phyloP scores from a whole-genome alignment of 306 rosid genomes.

The Cicer bijugum region DNA sequence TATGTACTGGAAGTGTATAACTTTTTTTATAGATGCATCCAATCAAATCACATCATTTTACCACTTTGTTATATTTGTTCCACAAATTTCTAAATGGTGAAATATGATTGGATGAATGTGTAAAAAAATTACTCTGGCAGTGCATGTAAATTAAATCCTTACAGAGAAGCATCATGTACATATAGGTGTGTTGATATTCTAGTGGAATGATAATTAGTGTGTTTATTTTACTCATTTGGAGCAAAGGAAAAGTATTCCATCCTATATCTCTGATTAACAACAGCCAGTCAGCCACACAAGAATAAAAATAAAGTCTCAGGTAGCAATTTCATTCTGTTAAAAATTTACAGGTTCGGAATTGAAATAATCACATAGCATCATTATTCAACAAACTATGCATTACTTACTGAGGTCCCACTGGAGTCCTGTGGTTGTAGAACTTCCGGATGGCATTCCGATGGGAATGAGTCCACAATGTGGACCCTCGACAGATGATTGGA shows the following conservation, averaged over 20 bases:
- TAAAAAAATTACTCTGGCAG: too few relatives aligned
- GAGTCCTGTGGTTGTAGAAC: conserved; percentile 89
- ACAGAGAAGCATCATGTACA: conserved; percentile 1
- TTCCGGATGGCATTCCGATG: conserved; percentile 79
- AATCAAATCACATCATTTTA: too few relatives aligned
- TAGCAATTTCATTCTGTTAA: conserved; percentile 18
- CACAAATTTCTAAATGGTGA: too few relatives aligned
- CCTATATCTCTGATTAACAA: conserved; percentile 17
- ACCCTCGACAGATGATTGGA: conserved; percentile 80
- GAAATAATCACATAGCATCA: conserved; percentile 16
- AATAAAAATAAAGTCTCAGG: conserved; percentile 4
- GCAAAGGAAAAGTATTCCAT: conserved; percentile 7
- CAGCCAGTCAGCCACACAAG: neutral
- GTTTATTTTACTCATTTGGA: neutral
- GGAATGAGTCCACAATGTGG: conserved; percentile 97
- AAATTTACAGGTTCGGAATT: conserved; percentile 18
- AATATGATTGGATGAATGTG: too few relatives aligned
- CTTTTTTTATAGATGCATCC: too few relatives aligned
- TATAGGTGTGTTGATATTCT: conserved; percentile 10
- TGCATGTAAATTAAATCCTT: neutral
- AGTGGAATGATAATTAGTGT: neutral
- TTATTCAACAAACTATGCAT: conserved; percentile 37
- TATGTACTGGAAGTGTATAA: too few relatives aligned
- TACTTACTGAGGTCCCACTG: conserved; percentile 91
- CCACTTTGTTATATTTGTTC: too few relatives aligned